Evolutionary conservation across 345 rosid genomes (phyloP).

Genomic region (Syzygium grande): DNA sequence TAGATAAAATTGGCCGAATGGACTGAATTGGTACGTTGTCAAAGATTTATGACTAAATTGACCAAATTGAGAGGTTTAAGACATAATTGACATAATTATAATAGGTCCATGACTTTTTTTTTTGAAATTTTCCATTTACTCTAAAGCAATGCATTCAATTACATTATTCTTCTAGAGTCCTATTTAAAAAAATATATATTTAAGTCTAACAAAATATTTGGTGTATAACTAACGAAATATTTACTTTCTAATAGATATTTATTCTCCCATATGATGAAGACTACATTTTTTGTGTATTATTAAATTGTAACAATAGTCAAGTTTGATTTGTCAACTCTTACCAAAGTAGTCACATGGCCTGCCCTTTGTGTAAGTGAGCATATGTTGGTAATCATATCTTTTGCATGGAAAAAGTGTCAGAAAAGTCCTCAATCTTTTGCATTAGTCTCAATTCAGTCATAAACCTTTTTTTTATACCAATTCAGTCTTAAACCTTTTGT

Average conservation of each 20-base stretch:
- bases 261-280: not conserved
- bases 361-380: not conserved
- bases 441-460: no score
- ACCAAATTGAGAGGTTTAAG: no score
- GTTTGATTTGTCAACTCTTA: not conserved
- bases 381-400: not conserved
- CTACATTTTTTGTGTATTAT: not conserved
- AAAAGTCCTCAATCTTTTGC: no score
- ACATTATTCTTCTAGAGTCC: not conserved
- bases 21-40: no score
- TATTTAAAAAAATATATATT: not conserved
- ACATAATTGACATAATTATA: no score
- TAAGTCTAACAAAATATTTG: not conserved
- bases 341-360: not conserved
- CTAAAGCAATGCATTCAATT: not conserved
- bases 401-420: not conserved
- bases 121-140: not conserved
- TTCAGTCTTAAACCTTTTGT: no score
- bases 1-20: no score
- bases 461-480: no score
- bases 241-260: not conserved
- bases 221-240: not conserved
- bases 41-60: no score
- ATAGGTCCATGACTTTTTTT: no score
- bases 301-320: no score